These are phyloP conservation scores for Torulaspora gathmanii DNA, from an alignment of 805 yeast genomes.

Conservation along the genomic window DNA sequence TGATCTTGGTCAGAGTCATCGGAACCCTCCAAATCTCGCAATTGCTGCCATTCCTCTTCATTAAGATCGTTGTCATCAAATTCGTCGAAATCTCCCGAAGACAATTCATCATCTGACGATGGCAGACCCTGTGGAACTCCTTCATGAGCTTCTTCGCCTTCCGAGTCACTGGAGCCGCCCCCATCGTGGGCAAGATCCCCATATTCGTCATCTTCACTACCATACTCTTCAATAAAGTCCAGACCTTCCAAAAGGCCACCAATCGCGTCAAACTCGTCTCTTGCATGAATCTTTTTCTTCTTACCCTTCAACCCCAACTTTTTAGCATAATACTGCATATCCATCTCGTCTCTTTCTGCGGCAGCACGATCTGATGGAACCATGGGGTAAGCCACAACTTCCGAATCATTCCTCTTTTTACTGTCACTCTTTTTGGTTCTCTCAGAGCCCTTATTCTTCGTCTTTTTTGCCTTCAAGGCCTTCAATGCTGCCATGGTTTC, in stretches of 20 bases:
- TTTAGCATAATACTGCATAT: conserved; percentile 76
- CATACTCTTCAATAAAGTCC: conserved; percentile 40
- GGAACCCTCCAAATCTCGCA: conserved; percentile 29
- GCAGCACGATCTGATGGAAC: conserved; percentile 47
- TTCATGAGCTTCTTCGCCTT: conserved; percentile 32
- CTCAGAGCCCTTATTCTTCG: conserved; percentile 17
- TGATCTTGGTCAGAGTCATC: conserved; percentile 26
- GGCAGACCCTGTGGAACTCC: conserved; percentile 33
- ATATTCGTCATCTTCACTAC: conserved; percentile 31
- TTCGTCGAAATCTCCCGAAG: conserved; percentile 43
- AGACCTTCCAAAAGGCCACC: conserved; percentile 79
- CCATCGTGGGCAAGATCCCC: conserved; percentile 26
- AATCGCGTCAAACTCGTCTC: conserved; percentile 66
- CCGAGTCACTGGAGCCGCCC: conserved; percentile 23
- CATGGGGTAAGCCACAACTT: conserved; percentile 24
- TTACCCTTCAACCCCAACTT: conserved; percentile 66
- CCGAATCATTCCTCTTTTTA: conserved; percentile 9
- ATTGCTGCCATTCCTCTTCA: conserved; percentile 35
- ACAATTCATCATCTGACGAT: conserved; percentile 41
- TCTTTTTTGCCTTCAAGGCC: conserved; percentile 26
- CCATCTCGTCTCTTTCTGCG: conserved; percentile 62
- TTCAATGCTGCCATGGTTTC: conserved; percentile 37
- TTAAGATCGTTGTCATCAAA: conserved; percentile 39
- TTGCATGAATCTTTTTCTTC: conserved; percentile 42
- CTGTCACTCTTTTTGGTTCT: conserved; percentile 19